Evolutionary conservation across 441 rosid species (phyloP), one percentile per base, ranked within the genome.

Genomic region (Isatis lusitanica): DNA sequence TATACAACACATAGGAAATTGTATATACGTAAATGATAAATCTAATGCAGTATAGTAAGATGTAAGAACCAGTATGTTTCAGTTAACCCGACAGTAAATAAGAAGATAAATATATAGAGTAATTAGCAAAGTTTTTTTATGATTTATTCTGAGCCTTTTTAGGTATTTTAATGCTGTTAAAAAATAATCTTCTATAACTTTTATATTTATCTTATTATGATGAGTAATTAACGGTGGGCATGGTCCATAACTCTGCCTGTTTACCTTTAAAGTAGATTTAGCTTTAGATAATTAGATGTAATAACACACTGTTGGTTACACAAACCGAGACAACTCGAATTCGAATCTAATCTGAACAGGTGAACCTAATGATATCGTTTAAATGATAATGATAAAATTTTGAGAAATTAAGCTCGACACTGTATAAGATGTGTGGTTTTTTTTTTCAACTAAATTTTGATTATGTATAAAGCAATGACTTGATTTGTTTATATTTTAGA

Each of bases 341-440:
- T 62, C 21, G 75, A 71, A 71, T 71, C 43, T 46, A 73, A 24
- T 65, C 50, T 31, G 26, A 73, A 64, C 64, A 55, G 51, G 66
- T 12, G 50, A 12, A 65, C 59, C 51, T 64, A 64, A 63, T 63
- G 56, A 53, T 52, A 31, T 3, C n/a, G 56, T 42, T 53, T 63
- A 51, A 48, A 12, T 28, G 18, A 33, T 59, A 59, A 9, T 24
- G 35, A 60, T 24, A 12, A 31, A 47, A 7, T 46, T 26, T 53
- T 13, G 36, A n/a, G 18, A 30, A 17, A 33, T 30, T 52, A 52
- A 52, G 58, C 35, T 52, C 35, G 58, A 26, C 35, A 52, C 35
- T 26, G 16, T 24, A 24, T 24, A 51, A 52, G 9, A 52, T 52
- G 57, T 51, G 24, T 21, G 24, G 24, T 21, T 21, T 21, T 26